Evolutionary conservation across 2,329 filamentous ascomycete species (phyloP), one percentile per base, ranked within the genome.

Genomic region (Calonectria pteridis): DNA sequence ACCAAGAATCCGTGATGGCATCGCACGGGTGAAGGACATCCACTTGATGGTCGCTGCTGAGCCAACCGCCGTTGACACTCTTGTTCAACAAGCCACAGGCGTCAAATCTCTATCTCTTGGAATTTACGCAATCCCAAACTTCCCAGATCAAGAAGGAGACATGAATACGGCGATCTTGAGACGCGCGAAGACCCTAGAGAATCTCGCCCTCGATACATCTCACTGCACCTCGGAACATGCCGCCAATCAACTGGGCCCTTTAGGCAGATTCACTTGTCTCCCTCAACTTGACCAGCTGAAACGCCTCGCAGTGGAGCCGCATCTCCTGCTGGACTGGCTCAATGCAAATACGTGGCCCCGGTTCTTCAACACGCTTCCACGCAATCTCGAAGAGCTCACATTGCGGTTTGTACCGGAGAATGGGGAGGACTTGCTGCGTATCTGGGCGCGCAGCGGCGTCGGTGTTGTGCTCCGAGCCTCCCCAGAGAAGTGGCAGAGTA

Each of bases 391-490:
- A 9, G 59, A 64, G 26, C 20, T 64, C 11, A 64, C 59, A 2
- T 31, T 64, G 4, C 37, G 40, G 18, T 64, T 64, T 49, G 35
- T 64, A 1, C 59, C 59, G 16, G 59, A 64, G 26, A 64, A 64
- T 49, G 59, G 59, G 11, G 59, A 64, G 40, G 59, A 64, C 59
- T 16, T 64, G 40, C 26, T 64, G 37, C 59, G 59, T 49, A 64
- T 64, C 4, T 64, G 59, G 59, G 59, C 59, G 16, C 59, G 59
- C 10, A 64, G 59, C n/a, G 59, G 59, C 6, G 18, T 64, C 4
- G 59, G 59, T 13, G 59, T 6, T 4, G 40, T 49, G 37, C 59
- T 64, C 1, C 18, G 28, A 10, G 40, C 59, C 10, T 31, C 59
- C 20, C 59, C 59, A 1, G 59, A 64, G 28, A 64, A 64, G 31